Percentiles rank a stretch among this genome's conserved stretches.
phyloP scores from a whole-genome alignment of 805 yeast genomes.

The Teunomyces lycoperdinae region DNA sequence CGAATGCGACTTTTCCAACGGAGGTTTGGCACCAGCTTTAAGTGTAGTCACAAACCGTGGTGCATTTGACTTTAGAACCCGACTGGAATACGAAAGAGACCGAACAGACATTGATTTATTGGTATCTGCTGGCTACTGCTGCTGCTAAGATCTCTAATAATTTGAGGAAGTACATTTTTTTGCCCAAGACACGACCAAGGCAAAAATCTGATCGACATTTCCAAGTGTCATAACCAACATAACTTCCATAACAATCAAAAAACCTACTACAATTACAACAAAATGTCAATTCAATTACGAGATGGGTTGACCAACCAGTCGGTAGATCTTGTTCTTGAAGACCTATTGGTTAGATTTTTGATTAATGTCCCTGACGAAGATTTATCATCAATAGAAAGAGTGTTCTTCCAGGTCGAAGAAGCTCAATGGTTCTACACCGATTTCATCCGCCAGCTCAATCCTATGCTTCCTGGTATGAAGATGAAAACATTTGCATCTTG shows the following conservation, averaged over 20 bases:
- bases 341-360: slow-evolving; percentile 83
- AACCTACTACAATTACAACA: slow-evolving; percentile 1
- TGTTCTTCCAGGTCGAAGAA: slow-evolving; percentile 92
- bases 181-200: neutral
- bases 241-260: slow-evolving; percentile 6
- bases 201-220: slow-evolving; percentile 3
- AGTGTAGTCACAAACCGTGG: slow-evolving; percentile 39
- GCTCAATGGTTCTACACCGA: slow-evolving; percentile 98
- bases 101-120: neutral
- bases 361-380: slow-evolving; percentile 92
- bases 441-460: slow-evolving; percentile 69
- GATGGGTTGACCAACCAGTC: slow-evolving; percentile 60
- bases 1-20: slow-evolving; percentile 28
- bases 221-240: neutral
- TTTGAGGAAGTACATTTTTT: neutral
- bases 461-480: slow-evolving; percentile 70
- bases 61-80: slow-evolving; percentile 7
- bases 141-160: neutral
- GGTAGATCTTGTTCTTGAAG: slow-evolving; percentile 75
- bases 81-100: slow-evolving; percentile 1
- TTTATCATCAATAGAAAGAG: slow-evolving; percentile 71
- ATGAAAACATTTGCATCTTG: slow-evolving; percentile 72
- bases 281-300: slow-evolving; percentile 59
- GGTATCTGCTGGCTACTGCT: neutral
- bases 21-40: slow-evolving; percentile 37